Percentiles rank a stretch among this genome's conserved stretches.
These are phyloP conservation scores for Nevesoporus exiguus DNA, from an alignment of 768 basidiomycete genomes.

Conservation along the genomic window DNA sequence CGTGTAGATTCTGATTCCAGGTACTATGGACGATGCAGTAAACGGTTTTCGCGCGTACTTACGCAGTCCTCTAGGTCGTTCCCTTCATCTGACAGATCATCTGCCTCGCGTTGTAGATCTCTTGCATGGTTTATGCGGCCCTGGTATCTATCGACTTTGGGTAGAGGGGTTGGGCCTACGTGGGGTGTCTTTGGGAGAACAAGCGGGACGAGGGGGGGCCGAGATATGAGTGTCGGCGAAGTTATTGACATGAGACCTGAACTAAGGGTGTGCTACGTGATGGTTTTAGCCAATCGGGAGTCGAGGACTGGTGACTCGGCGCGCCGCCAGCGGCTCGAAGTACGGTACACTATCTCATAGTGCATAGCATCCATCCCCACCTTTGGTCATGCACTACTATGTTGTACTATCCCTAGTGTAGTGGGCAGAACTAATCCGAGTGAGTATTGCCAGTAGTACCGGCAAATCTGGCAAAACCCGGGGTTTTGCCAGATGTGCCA, in stretches of 20 bases:
- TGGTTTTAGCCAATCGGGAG: too few relatives aligned
- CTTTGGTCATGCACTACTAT: too few relatives aligned
- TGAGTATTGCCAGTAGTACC: too few relatives aligned
- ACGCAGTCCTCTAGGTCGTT: slow-evolving; percentile 76
- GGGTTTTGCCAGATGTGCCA: too few relatives aligned
- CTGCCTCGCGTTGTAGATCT: slow-evolving; percentile 73
- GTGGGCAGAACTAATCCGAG: too few relatives aligned
- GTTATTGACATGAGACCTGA: slow-evolving; percentile 52
- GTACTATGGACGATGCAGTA: background rate
- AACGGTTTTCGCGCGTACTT: slow-evolving; percentile 21
- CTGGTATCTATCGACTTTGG: slow-evolving; percentile 45
- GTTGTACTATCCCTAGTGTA: too few relatives aligned
- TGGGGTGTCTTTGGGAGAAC: slow-evolving; percentile 66
- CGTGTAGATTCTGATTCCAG: slow-evolving; percentile 46
- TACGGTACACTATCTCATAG: too few relatives aligned
- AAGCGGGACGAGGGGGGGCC: slow-evolving; percentile 56
- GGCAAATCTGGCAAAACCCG: too few relatives aligned
- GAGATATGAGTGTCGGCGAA: slow-evolving; percentile 72
- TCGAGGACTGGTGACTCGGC: too few relatives aligned
- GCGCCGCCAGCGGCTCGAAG: too few relatives aligned
- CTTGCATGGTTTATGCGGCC: slow-evolving; percentile 59
- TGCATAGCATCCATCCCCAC: too few relatives aligned
- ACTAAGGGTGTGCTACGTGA: too few relatives aligned
- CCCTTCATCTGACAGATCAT: slow-evolving; percentile 83
- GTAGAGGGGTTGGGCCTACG: slow-evolving; percentile 59